These are phyloP conservation scores for Circinella umbellata DNA, from an alignment of 371 early-diverging fungal genomes.

Conservation along the genomic window DNA sequence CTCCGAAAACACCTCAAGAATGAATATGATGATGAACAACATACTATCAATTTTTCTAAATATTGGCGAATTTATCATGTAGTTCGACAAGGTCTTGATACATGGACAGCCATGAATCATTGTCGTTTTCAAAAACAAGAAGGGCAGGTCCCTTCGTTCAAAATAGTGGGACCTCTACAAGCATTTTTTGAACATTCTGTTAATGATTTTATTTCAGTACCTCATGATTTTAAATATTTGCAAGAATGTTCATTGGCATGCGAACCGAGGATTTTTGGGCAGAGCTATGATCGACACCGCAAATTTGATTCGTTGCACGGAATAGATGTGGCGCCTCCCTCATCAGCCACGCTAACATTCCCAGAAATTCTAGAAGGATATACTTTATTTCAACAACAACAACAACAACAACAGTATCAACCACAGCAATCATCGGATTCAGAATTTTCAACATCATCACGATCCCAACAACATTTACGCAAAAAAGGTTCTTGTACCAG, in stretches of 20 bases:
- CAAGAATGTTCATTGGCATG: constrained; percentile 64
- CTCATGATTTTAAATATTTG: constrained; percentile 47
- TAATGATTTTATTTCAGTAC: constrained; percentile 43
- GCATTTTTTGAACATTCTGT: constrained; percentile 48
- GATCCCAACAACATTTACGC: constrained; percentile 3
- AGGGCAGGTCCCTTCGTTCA: constrained; percentile 9
- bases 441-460: constrained; percentile 4
- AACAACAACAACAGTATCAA: constrained; percentile 9
- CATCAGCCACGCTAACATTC: constrained; percentile 44
- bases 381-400: constrained; percentile 34
- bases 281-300: constrained; percentile 41
- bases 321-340: constrained; percentile 32
- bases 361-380: constrained; percentile 48
- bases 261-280: constrained; percentile 63
- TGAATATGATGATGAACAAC: constrained; percentile 12
- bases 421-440: not conserved
- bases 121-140: not conserved
- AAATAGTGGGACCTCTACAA: constrained; percentile 40
- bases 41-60: constrained; percentile 47
- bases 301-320: constrained; percentile 21
- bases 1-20: constrained; percentile 30
- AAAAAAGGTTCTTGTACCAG: constrained; percentile 17
- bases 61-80: constrained; percentile 44
- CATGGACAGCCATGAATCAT: constrained; percentile 23
- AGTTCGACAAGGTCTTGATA: constrained; percentile 30